These are phyloP conservation scores for Jaenimonas drosophilae DNA, from an alignment of 208 protist species.

Conservation along the genomic window DNA sequence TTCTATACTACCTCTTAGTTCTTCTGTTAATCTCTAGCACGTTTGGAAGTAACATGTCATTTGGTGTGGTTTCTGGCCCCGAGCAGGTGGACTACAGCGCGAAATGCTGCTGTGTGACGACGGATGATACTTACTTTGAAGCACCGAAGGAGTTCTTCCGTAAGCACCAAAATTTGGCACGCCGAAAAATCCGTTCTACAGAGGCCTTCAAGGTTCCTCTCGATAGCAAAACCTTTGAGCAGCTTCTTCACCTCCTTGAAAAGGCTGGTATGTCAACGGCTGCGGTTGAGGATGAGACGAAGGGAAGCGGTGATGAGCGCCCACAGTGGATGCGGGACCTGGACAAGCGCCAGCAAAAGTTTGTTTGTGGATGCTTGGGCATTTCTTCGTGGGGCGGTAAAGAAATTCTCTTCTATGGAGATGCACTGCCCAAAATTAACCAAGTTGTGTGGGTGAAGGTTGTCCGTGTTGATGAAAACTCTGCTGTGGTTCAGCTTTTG, in stretches of 20 bases:
- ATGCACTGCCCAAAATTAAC: constrained; percentile 90
- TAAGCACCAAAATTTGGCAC: constrained; percentile 35
- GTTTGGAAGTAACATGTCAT: too few species aligned
- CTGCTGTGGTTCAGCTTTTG: constrained; percentile 91
- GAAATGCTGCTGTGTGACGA: constrained; percentile 74
- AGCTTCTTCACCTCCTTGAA: constrained; percentile 52
- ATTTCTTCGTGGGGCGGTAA: constrained; percentile 73
- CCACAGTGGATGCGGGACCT: constrained; percentile 64
- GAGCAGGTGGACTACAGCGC: constrained; percentile 72
- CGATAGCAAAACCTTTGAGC: constrained; percentile 31
- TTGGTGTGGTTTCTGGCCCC: constrained; percentile 52
- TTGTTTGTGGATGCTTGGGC: constrained; percentile 57
- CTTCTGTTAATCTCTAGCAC: too few species aligned
- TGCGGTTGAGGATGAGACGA: constrained; percentile 42
- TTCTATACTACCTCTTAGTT: too few species aligned
- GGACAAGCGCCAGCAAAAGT: constrained; percentile 74
- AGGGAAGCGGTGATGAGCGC: constrained; percentile 23
- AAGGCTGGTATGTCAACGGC: constrained; percentile 56
- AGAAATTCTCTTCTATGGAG: constrained; percentile 61
- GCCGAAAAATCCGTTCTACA: constrained; percentile 43
- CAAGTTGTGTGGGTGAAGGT: constrained; percentile 97
- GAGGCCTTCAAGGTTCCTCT: constrained; percentile 68
- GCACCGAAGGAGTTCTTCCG: constrained; percentile 76
- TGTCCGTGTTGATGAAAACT: constrained; percentile 88
- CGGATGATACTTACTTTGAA: constrained; percentile 56